Conservation (phyloP, 495 filamentous ascomycete species). For the Aspergillus mulundensis region DNA sequence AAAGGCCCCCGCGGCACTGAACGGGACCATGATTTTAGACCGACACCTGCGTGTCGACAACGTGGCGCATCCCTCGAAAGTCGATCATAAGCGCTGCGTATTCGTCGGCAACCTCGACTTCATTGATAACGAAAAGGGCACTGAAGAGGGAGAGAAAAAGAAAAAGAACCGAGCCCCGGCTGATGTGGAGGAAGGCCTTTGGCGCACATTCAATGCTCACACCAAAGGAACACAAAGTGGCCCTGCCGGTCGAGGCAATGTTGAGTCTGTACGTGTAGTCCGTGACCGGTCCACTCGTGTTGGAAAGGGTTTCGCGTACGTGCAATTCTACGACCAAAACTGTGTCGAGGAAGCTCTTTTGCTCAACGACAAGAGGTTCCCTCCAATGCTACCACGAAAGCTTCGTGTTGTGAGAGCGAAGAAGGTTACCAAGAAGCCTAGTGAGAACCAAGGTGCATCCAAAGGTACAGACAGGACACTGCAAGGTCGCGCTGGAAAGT, state of each 20-base stretch:
- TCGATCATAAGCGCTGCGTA: constrained; percentile 83
- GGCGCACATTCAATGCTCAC: constrained; percentile 69
- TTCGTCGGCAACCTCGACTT: constrained; percentile 97
- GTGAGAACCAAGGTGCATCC: constrained; percentile 35
- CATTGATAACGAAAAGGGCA: constrained; percentile 71
- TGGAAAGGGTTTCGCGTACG: constrained; percentile 96
- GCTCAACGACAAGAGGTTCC: constrained; percentile 84
- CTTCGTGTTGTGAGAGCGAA: constrained; percentile 84
- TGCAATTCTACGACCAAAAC: constrained; percentile 89
- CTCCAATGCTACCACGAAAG: constrained; percentile 82
- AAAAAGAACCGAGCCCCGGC: constrained; percentile 68
- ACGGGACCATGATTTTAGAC: constrained; percentile 78
- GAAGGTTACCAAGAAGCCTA: constrained; percentile 64
- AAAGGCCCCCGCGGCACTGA: constrained; percentile 71
- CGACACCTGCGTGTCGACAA: constrained; percentile 88
- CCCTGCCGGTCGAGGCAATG: constrained; percentile 54
- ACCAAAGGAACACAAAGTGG: constrained; percentile 40
- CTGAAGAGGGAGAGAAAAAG: constrained; percentile 48
- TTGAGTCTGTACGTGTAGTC: constrained; percentile 93
- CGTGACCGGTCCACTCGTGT: constrained; percentile 85
- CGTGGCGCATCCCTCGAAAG: constrained; percentile 78
- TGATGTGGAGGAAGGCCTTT: constrained; percentile 93
- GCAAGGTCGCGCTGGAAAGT: constrained; percentile 72
- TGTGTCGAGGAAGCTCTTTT: constrained; percentile 83
- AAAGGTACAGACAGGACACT: constrained; percentile 65